A percentile compares a stretch with the other conserved stretches of the same genome.
These are phyloP conservation scores for Backusella luteola DNA, from an alignment of 192 early-diverging fungal species.

Conservation along the genomic window DNA sequence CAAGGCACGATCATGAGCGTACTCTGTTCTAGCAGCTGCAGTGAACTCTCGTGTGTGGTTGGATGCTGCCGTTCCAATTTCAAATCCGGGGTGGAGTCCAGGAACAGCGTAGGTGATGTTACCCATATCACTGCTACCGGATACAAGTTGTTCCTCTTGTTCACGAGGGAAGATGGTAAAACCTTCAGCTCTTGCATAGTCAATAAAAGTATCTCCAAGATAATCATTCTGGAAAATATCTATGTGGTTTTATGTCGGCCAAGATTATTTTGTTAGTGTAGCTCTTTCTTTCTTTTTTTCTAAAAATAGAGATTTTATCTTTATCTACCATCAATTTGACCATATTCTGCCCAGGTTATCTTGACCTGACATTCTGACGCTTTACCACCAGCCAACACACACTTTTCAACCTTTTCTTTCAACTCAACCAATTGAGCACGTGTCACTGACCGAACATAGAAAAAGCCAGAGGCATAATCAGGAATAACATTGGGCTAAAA, in stretches of 20 bases:
- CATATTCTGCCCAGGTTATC: slow-evolving; percentile 39
- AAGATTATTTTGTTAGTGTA: background rate
- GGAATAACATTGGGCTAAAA: slow-evolving; percentile 55
- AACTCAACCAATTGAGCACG: slow-evolving; percentile 43
- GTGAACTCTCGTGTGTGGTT: slow-evolving; percentile 68
- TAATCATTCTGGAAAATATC: slow-evolving; percentile 65
- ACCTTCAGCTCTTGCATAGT: slow-evolving; percentile 48
- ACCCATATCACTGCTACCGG: slow-evolving; percentile 71
- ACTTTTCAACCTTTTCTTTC: slow-evolving; percentile 40
- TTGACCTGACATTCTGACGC: slow-evolving; percentile 55
- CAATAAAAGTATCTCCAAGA: slow-evolving; percentile 47
- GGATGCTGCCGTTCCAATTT: slow-evolving; percentile 44
- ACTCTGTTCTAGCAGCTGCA: slow-evolving; percentile 48
- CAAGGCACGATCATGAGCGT: slow-evolving; percentile 56
- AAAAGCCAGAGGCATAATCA: slow-evolving; percentile 46
- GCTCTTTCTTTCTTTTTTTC: background rate
- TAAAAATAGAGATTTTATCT: background rate
- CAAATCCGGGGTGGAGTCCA: slow-evolving; percentile 51
- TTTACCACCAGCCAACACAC: slow-evolving; percentile 54
- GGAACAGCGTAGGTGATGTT: slow-evolving; percentile 67
- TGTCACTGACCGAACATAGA: slow-evolving; percentile 49
- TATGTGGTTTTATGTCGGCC: slow-evolving; percentile 10
- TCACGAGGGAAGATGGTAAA: slow-evolving; percentile 29
- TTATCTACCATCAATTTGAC: slow-evolving; percentile 37
- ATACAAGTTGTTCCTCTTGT: slow-evolving; percentile 31